Base-by-base conservation (phyloP, 1,139 yeast genomes). In the Hemisphaericaspora xylofermentans region DNA sequence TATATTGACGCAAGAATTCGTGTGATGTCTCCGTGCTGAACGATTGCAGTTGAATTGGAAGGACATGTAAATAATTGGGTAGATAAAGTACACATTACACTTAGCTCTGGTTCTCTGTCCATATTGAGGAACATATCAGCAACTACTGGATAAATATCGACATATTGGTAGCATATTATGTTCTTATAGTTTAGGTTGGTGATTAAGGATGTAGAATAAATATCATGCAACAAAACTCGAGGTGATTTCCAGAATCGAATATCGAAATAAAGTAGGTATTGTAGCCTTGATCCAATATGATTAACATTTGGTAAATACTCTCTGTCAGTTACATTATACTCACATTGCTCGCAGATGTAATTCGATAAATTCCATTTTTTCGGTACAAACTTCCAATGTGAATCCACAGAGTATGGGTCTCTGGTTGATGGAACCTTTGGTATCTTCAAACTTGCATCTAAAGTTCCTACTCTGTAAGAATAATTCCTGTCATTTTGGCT, bases 51-150 rank as follows among this genome's bases (percentile, higher is more conserved):
- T 1, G 96, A 87, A 49, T 84, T 83, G 1, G 84, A 69, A 0
- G 96, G 93, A 38, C 94, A 84, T 1, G 96, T 88, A 57, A 89
- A 89, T 10, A 91, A 66, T 58, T 93, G 97, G 1, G 96, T 86
- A 0, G 96, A 85, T 16, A 93, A 57, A 7, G 82, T 74, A 28
- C 84, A 73, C 78, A 89, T 80, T 17, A 88, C 72, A 30, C 89
- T 85, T 47, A 78, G 71, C 51, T 91, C 96, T 0, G 95, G 94
- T 46, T 89, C 97, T 36, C 91, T 68, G 47, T 87, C 95, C 42
- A 80, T 74, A 0, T 77, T 71, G 44, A 83, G 74, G 58, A 78
- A 88, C 73, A 78, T 76, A 51, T 88, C 91, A 0, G 88, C 81
- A n/a, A 89, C 65, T 3, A 78, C 74, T 0, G 95, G 89, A 57